Evolutionary conservation across 2,329 filamentous ascomycete species (phyloP), one percentile per base, ranked within the genome.

Genomic region (Paecilomyces fulvus): DNA sequence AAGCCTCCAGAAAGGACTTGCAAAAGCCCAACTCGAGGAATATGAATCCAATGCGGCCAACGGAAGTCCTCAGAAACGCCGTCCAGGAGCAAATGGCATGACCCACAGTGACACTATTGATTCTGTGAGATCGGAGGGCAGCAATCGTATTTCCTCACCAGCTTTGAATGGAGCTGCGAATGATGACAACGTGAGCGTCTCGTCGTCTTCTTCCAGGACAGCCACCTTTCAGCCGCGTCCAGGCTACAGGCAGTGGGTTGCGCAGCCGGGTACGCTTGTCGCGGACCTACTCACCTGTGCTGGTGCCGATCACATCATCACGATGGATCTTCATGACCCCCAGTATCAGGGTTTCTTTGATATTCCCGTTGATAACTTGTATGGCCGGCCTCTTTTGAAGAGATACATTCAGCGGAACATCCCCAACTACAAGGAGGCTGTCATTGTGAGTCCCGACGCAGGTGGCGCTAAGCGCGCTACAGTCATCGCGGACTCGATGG

Each of bases 331-430:
- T 54, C 90, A 94, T 71, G 92, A 96, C 72, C 89, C 90, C 48
- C 91, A 99, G 74, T 97, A 97, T 69, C 94, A 99, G 75, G 94
- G 94, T 55, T 99, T 96, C 80, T 97, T 99, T 70, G 92, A 99
- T 69, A 96, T 97, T 57, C 94, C 94, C 2, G 94, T 99, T 56
- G 94, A 99, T 77, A 99, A 99, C 72, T 81, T 99, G 17, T 97
- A 97, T 75, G 92, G 76, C 12, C 70, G 76, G 53, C 76, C 77
- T 33, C 65, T 78, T 31, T 64, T 86, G 56, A 82, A 83, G 68
- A 83, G 81, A 65, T 86, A 86, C 71, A 85, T 87, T 64, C 86
- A 91, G 70, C 85, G 88, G 68, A 84, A 90, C 66, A 94, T 96
- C 58, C 87, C 89, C 52, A 87, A 92, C 68, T 92, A 86, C 74